Conservation (phyloP, 306 rosid species). For the Potentilla sterilis region DNA sequence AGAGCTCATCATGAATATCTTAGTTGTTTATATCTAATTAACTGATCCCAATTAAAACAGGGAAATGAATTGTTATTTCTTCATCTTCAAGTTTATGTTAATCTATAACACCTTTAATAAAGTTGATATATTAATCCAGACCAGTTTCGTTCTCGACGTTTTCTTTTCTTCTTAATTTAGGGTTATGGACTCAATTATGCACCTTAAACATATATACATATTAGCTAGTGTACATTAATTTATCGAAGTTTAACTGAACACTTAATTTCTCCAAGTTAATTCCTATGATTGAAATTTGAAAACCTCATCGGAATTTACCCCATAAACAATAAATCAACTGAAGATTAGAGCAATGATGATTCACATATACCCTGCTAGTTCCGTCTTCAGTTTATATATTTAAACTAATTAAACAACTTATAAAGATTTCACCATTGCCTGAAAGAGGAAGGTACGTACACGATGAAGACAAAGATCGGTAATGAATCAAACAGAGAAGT, state of each 20-base stretch:
- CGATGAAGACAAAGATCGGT: background rate
- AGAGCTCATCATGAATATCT: conserved; percentile 19
- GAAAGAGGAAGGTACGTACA: background rate
- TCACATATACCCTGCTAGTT: background rate
- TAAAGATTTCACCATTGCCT: background rate
- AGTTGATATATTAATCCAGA: conserved; percentile 27
- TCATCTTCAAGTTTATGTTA: conserved; percentile 34
- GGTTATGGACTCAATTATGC: no score
- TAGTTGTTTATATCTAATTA: conserved; percentile 34
- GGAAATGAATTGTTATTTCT: conserved; percentile 28
- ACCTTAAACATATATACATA: no score
- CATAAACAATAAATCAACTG: background rate
- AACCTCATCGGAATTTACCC: background rate
- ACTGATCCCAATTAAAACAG: conserved; percentile 20
- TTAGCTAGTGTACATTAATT: no score
- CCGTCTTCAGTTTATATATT: background rate
- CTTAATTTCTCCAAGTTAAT: no score
- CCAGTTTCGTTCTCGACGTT: background rate
- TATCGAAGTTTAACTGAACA: no score
- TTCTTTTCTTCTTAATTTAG: background rate
- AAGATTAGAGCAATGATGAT: conserved; percentile 18
- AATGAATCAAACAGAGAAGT: background rate
- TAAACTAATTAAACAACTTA: background rate
- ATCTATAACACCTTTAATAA: conserved; percentile 35
- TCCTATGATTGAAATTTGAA: background rate